phyloP scores from a whole-genome alignment of 2,329 filamentous ascomycete species.

The Botryotinia convoluta region DNA sequence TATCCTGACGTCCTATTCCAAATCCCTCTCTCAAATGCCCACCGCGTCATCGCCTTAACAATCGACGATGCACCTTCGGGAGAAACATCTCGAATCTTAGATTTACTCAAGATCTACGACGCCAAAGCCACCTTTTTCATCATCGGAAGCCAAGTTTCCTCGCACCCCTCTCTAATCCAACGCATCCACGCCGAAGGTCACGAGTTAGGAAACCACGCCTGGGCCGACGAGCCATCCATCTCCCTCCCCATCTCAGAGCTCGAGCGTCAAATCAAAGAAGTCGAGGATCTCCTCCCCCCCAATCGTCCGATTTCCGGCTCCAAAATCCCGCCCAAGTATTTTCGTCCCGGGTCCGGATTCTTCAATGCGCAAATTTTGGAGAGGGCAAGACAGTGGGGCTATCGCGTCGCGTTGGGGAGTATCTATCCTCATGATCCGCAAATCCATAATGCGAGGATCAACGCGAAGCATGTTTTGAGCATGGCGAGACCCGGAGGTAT shows the following conservation, averaged over 20 bases:
- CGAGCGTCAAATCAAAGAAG: slow-evolving; percentile 58
- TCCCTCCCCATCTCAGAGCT: slow-evolving; percentile 59
- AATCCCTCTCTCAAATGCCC: slow-evolving; percentile 51
- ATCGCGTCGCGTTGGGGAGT: slow-evolving; percentile 73
- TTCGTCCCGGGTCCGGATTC: slow-evolving; percentile 81
- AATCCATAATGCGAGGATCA: slow-evolving; percentile 65
- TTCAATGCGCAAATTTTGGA: slow-evolving; percentile 70
- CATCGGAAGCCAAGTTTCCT: slow-evolving; percentile 72
- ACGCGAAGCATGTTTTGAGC: slow-evolving; percentile 76
- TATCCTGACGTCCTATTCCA: slow-evolving; percentile 82
- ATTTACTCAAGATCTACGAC: slow-evolving; percentile 61
- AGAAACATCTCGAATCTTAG: slow-evolving; percentile 68
- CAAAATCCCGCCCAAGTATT: slow-evolving; percentile 54
- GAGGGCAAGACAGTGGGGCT: slow-evolving; percentile 59
- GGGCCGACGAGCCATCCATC: slow-evolving; percentile 77
- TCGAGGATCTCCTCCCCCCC: slow-evolving; percentile 51
- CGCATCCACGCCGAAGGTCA: slow-evolving; percentile 60
- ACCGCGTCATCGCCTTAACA: slow-evolving; percentile 74
- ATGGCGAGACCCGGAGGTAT: slow-evolving; percentile 75
- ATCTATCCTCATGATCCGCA: slow-evolving; percentile 93
- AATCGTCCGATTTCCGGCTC: slow-evolving; percentile 47
- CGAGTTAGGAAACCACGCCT: slow-evolving; percentile 84
- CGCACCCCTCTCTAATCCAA: slow-evolving; percentile 52
- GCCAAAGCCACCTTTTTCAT: slow-evolving; percentile 85
- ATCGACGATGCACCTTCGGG: slow-evolving; percentile 82